Evolutionary conservation across 129 eudicot genomes (phyloP), one percentile per base, ranked within the genome.

Genomic region (Erigeron canadensis): DNA sequence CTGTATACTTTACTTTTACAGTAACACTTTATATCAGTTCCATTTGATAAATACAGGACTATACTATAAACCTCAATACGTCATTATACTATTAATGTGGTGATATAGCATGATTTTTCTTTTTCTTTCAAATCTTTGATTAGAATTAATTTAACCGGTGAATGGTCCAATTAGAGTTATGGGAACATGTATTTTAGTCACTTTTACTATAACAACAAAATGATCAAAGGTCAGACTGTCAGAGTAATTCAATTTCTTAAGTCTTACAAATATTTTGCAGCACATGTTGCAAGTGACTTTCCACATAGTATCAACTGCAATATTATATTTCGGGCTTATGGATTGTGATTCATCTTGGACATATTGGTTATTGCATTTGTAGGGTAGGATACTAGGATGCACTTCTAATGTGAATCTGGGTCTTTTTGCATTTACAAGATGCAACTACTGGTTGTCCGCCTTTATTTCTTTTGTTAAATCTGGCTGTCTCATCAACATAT

Each of bases 201-300:
- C 66, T 12, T n/a, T n/a, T 22, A 57, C 34, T 71, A 23, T 40
- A 71, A 58, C 67, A 71, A 67, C 53, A 67, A 50, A 5, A 15
- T 34, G 11, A 15, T 7, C 38, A 13, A 28, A 43, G 7, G 28
- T 7, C n/a, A n/a, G n/a, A n/a, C n/a, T 57, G 16, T 21, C 21
- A 56, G 42, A 43, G 40, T 47, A 15, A 67, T 18, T 41, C 11
- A 43, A 5, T 57, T 44, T 19, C 13, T 43, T 5, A 41, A 15
- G 42, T 70, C 74, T 38, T 7, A 12, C 16, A 39, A 34, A 53
- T 65, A 15, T 11, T 65, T 65, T 65, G 17, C 19, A 69, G 17
- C 74, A 38, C 6, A 34, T 40, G 17, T 54, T 70, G 19, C 39
- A 53, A 38, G 63, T 23, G 9, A 37, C 65, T 28, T 59, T 28